phyloP scores from a whole-genome alignment of 1,284 basidiomycete species.

The Moniliophthora roreri region DNA sequence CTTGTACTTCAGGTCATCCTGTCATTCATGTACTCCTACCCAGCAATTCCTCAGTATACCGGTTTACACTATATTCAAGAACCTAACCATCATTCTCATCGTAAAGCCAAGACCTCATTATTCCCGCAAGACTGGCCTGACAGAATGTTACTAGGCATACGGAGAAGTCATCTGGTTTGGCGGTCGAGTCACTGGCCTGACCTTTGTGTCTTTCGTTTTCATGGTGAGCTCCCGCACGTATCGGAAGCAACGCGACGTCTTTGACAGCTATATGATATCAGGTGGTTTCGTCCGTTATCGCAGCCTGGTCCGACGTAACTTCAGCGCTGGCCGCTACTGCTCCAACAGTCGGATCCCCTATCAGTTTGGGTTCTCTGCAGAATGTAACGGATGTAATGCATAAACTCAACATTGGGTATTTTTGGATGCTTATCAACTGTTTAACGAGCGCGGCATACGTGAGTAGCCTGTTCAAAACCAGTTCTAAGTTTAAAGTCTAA shows the following conservation, averaged over 20 bases:
- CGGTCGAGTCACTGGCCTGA: constrained; percentile 85
- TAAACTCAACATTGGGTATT: constrained; percentile 81
- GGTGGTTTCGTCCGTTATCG: constrained; percentile 93
- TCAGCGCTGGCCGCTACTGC: constrained; percentile 45
- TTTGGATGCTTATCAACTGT: constrained; percentile 98
- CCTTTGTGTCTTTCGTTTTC: constrained; percentile 86
- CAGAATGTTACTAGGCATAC: constrained; percentile 67
- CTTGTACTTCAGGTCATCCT: not conserved
- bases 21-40: constrained; percentile 6
- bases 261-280: constrained; percentile 28
- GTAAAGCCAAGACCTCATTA: constrained; percentile 35
- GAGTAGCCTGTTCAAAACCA: constrained; percentile 31
- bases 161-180: constrained; percentile 98
- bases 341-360: constrained; percentile 41
- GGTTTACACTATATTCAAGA: constrained; percentile 99
- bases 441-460: constrained; percentile 91
- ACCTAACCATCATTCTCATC: constrained; percentile 97
- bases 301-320: constrained; percentile 91
- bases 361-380: constrained; percentile 41
- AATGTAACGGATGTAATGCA: constrained; percentile 49
- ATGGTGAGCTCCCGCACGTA: constrained; percentile 65
- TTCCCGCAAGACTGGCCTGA: not conserved
- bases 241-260: constrained; percentile 1
- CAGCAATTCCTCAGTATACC: constrained; percentile 94
- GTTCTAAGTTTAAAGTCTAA: not conserved